phyloP scores from a whole-genome alignment of 2,329 filamentous ascomycete species.

The Diplodia sapinea region DNA sequence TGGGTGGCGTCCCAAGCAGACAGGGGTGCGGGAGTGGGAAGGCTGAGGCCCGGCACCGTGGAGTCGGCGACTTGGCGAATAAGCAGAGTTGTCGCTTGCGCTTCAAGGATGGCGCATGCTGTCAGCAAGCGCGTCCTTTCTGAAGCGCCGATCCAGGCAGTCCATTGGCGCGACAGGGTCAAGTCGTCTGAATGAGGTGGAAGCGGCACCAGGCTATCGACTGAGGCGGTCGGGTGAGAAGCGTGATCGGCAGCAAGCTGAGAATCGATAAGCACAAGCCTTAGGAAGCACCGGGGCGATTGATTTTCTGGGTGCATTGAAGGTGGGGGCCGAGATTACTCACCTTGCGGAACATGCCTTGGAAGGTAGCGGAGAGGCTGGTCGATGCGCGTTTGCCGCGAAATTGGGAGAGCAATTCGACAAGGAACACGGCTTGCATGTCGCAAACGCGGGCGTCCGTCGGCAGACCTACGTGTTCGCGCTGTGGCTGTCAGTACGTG shows the following conservation, averaged over 20 bases:
- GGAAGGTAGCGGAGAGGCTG: conserved; percentile 47
- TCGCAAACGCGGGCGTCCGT: conserved; percentile 46
- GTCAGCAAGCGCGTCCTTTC: conserved; percentile 47
- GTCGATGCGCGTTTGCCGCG: conserved; percentile 48
- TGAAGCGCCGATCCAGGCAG: conserved; percentile 42
- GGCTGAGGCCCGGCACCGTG: conserved; percentile 38
- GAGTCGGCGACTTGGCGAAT: conserved; percentile 20
- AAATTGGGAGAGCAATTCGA: conserved; percentile 52
- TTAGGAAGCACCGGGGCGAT: not conserved
- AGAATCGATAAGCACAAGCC: conserved; percentile 9
- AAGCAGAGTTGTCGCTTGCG: conserved; percentile 38
- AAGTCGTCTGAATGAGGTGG: conserved; percentile 35
- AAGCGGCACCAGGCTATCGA: conserved; percentile 22
- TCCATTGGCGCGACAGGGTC: conserved; percentile 40
- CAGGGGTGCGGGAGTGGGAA: conserved; percentile 47
- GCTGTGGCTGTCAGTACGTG: conserved; percentile 17
- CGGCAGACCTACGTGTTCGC: conserved; percentile 34
- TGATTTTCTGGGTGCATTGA: conserved; percentile 28
- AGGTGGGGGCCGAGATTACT: conserved; percentile 29
- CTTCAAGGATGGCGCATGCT: conserved; percentile 52
- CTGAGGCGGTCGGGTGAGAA: conserved; percentile 24
- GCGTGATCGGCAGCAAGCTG: conserved; percentile 17
- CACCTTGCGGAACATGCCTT: conserved; percentile 46
- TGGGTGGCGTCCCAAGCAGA: conserved; percentile 46
- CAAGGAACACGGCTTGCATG: conserved; percentile 52